phyloP scores from a whole-genome alignment of 331 rosid genomes.

The Quercus phellos region DNA sequence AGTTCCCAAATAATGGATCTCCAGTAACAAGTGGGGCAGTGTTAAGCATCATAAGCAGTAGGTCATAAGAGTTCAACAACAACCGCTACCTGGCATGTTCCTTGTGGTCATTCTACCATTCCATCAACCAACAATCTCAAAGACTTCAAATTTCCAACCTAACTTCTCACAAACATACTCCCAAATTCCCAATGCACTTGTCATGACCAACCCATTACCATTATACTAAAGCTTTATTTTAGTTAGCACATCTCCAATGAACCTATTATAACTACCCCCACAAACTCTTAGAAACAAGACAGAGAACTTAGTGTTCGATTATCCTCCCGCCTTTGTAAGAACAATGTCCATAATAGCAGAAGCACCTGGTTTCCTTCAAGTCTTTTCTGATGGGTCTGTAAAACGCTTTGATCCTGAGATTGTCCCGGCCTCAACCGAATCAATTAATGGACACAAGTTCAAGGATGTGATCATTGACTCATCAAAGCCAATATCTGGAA shows the following conservation, averaged over 20 bases:
- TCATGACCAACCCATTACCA: slow-evolving; percentile 34
- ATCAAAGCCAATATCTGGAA: slow-evolving; percentile 48
- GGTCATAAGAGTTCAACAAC: slow-evolving; percentile 37
- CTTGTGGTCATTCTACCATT: not conserved
- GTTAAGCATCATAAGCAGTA: slow-evolving; percentile 53
- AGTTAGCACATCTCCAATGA: no score
- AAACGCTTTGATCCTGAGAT: slow-evolving; percentile 55
- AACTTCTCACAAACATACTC: not conserved
- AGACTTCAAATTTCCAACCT: not conserved
- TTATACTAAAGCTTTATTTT: not conserved
- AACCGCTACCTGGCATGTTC: slow-evolving; percentile 49
- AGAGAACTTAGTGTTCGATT: not conserved
- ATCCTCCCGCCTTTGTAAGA: not conserved
- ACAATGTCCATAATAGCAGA: slow-evolving; percentile 57
- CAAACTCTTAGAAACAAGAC: not conserved
- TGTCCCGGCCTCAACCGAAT: slow-evolving; percentile 27
- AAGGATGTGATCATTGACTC: slow-evolving; percentile 62
- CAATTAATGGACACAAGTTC: slow-evolving; percentile 40
- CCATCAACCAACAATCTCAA: not conserved
- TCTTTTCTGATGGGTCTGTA: slow-evolving; percentile 62
- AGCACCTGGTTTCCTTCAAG: slow-evolving; percentile 52
- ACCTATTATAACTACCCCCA: not conserved
- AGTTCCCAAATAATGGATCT: no score
- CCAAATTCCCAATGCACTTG: not conserved
- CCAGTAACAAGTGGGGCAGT: no score